Evolutionary conservation across 805 yeast genomes (phyloP).

Genomic region (Cyberlindnera lachancei): DNA sequence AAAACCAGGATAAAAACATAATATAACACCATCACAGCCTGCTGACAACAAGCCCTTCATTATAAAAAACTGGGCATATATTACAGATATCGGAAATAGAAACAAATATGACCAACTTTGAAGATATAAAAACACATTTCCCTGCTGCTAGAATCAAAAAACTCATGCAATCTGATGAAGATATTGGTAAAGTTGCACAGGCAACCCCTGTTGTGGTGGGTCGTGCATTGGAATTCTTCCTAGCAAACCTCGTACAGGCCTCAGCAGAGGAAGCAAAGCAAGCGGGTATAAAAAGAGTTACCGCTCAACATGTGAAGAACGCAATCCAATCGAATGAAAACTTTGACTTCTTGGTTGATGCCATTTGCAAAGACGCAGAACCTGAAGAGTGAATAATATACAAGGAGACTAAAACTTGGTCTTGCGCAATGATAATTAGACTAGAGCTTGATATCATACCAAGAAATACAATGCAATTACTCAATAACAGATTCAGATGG

Average conservation of each 20-base stretch:
- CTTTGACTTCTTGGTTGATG: conserved; percentile 84
- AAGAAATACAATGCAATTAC: no score
- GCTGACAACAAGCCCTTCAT: no score
- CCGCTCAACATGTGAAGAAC: conserved; percentile 72
- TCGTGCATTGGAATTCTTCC: conserved; percentile 84
- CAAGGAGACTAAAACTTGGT: no score
- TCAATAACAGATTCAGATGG: no score
- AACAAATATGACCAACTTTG: conserved; percentile 23
- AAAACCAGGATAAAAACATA: no score
- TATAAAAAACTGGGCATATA: no score
- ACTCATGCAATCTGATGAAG: conserved; percentile 97
- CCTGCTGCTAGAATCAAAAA: conserved; percentile 94
- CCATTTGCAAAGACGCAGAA: conserved; percentile 23
- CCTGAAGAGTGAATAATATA: conserved; percentile 9
- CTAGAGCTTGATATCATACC: no score
- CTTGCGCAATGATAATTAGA: no score
- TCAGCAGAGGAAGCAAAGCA: conserved; percentile 70
- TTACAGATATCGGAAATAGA: no score
- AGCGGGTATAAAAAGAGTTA: conserved; percentile 71
- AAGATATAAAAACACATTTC: conserved; percentile 66
- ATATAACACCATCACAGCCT: no score
- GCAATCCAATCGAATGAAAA: conserved; percentile 84
- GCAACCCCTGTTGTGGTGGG: conserved; percentile 99
- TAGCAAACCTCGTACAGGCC: conserved; percentile 83
- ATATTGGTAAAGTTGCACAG: conserved; percentile 96